Percentiles rank a stretch among this genome's conserved stretches.
Conservation (phyloP, 140 eudicot genomes). For the Ambrosia hybrid region DNA sequence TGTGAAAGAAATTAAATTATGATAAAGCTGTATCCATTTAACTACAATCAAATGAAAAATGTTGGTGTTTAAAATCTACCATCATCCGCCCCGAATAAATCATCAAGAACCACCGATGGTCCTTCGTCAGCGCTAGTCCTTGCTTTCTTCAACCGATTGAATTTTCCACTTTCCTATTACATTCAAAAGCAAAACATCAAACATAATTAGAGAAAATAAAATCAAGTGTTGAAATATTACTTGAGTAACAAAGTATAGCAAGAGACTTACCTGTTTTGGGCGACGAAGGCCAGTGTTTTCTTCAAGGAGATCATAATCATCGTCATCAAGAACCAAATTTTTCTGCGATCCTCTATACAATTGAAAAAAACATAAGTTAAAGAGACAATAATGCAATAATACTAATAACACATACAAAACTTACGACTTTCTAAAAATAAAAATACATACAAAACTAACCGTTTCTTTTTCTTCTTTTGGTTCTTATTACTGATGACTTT, state of each 20-base stretch:
- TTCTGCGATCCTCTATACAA: conserved; percentile 46
- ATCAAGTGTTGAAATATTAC: conserved; percentile 7
- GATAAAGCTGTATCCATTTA: not conserved
- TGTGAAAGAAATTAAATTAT: not conserved
- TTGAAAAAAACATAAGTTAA: not conserved
- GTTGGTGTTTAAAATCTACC: conserved; percentile 18
- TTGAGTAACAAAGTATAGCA: conserved; percentile 2
- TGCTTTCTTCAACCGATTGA: conserved; percentile 71
- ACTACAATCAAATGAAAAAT: conserved; percentile 6
- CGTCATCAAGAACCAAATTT: conserved; percentile 58
- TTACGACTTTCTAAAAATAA: too few species aligned
- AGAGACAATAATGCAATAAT: conserved; percentile 11
- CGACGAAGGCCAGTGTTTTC: conserved; percentile 54
- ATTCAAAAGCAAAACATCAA: not conserved
- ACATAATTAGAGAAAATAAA: not conserved
- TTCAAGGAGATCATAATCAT: conserved; percentile 65
- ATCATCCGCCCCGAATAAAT: conserved; percentile 57
- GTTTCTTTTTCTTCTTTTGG: conserved; percentile 68
- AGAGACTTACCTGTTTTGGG: conserved; percentile 44
- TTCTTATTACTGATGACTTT: conserved; percentile 54
- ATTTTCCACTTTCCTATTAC: conserved; percentile 50
- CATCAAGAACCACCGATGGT: conserved; percentile 51
- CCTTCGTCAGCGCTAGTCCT: conserved; percentile 48
- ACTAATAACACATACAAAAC: not conserved
- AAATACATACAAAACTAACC: conserved; percentile 37